These are phyloP conservation scores for Penicillium soppii DNA, from an alignment of 495 filamentous ascomycete genomes.

Conservation along the genomic window DNA sequence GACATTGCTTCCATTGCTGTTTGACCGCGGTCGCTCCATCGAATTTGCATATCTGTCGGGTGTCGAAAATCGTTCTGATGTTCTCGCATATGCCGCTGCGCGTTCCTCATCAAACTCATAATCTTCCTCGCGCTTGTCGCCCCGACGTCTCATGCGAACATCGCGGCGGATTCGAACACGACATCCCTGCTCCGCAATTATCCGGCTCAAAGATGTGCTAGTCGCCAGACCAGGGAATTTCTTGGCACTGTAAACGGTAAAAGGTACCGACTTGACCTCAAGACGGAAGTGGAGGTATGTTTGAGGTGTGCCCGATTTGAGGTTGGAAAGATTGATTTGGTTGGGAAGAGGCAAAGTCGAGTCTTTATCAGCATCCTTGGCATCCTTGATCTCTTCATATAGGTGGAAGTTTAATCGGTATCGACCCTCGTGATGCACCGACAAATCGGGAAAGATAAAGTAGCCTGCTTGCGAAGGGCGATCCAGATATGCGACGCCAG, in stretches of 20 bases:
- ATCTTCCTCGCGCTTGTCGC: slow-evolving; percentile 66
- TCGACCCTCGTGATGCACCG: slow-evolving; percentile 91
- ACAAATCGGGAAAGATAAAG: slow-evolving; percentile 97
- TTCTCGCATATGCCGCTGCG: slow-evolving; percentile 47
- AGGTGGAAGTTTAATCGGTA: slow-evolving; percentile 88
- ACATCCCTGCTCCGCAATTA: slow-evolving; percentile 95
- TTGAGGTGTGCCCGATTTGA: slow-evolving; percentile 38
- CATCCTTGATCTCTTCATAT: slow-evolving; percentile 87
- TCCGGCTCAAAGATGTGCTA: slow-evolving; percentile 83
- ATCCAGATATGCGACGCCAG: slow-evolving; percentile 95
- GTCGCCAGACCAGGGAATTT: slow-evolving; percentile 96
- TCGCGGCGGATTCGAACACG: slow-evolving; percentile 95
- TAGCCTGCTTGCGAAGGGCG: slow-evolving; percentile 89
- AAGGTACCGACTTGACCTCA: slow-evolving; percentile 85
- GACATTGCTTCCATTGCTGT: slow-evolving; percentile 64
- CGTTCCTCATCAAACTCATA: slow-evolving; percentile 69
- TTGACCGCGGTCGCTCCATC: slow-evolving; percentile 65
- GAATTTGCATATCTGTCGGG: slow-evolving; percentile 45
- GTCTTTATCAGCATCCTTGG: slow-evolving; percentile 61
- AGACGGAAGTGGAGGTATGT: slow-evolving; percentile 65
- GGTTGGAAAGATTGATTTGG: slow-evolving; percentile 17
- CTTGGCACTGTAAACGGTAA: slow-evolving; percentile 94
- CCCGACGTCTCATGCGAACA: slow-evolving; percentile 92
- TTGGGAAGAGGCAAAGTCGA: slow-evolving; percentile 27
- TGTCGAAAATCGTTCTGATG: slow-evolving; percentile 59